These are phyloP conservation scores for Citrus trifoliata DNA, from an alignment of 345 rosid species.

Conservation along the genomic window DNA sequence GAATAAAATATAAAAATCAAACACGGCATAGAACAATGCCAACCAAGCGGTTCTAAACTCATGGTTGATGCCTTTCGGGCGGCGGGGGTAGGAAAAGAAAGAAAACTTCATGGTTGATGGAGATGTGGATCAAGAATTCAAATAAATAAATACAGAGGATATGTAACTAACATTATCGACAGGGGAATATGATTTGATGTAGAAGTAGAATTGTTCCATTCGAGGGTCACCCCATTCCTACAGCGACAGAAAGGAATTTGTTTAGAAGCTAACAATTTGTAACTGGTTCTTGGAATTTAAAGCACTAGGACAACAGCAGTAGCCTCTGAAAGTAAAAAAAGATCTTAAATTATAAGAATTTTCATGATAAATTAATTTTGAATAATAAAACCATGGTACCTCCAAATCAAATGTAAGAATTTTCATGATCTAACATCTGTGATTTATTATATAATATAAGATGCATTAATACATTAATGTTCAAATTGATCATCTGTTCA, in stretches of 20 bases:
- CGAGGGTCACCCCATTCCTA: conserved; percentile 99
- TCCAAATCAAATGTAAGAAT: background rate
- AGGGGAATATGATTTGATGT: conserved; percentile 92
- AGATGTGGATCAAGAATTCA: background rate
- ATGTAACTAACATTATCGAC: conserved; percentile 68
- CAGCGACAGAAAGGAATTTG: conserved; percentile 19
- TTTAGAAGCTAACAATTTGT: background rate
- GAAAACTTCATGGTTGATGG: too few species aligned
- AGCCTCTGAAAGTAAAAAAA: background rate
- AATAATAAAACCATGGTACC: too few species aligned
- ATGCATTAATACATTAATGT: background rate
- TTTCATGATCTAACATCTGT: background rate
- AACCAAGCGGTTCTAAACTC: background rate
- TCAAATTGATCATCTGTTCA: background rate
- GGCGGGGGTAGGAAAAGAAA: too few species aligned
- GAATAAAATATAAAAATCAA: background rate
- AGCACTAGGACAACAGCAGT: background rate
- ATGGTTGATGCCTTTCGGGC: background rate
- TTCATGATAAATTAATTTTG: background rate
- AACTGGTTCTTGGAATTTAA: background rate
- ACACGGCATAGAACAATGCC: background rate
- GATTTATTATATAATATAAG: background rate
- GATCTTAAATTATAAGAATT: background rate
- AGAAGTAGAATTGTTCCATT: conserved; percentile 71
- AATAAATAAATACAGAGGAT: background rate